Percentiles rank a stretch among this genome's conserved stretches.
Evolutionary conservation across 2,329 filamentous ascomycete genomes (phyloP).

Genomic region (Nemania sp.): DNA sequence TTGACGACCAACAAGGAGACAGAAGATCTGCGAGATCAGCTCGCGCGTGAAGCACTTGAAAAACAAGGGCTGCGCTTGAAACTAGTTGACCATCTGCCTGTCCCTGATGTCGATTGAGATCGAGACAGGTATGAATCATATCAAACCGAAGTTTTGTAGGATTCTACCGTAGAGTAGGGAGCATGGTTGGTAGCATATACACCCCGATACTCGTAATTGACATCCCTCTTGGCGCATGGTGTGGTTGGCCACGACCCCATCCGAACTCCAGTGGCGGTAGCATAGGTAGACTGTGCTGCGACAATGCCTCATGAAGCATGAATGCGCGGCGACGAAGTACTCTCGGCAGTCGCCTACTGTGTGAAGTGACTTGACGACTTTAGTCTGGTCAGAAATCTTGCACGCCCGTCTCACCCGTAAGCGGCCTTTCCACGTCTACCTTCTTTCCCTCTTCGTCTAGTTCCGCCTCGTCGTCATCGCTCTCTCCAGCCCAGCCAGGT

Average conservation of each 20-base stretch:
- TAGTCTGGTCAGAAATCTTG: constrained; percentile 66
- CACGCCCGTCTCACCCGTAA: constrained; percentile 67
- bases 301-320: too few relatives aligned
- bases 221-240: too few relatives aligned
- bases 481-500: constrained; percentile 62
- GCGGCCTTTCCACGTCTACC: constrained; percentile 21
- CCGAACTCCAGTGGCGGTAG: too few relatives aligned
- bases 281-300: too few relatives aligned
- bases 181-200: constrained; percentile 2
- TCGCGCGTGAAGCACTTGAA: constrained; percentile 67
- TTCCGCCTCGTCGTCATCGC: constrained; percentile 34
- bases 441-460: constrained; percentile 18
- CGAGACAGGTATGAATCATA: too few relatives aligned
- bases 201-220: too few relatives aligned
- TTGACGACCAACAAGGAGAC: constrained; percentile 73
- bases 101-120: constrained; percentile 69
- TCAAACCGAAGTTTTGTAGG: too few relatives aligned
- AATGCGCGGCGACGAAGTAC: not conserved
- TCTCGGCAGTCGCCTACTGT: too few relatives aligned
- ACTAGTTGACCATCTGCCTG: constrained; percentile 74
- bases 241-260: too few relatives aligned
- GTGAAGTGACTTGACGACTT: not conserved
- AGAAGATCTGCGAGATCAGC: constrained; percentile 63
- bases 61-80: constrained; percentile 70
- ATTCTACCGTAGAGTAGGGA: too few relatives aligned